Evolutionary conservation across 495 filamentous ascomycete genomes (phyloP).

Genomic region (Venustampulla echinocandica): DNA sequence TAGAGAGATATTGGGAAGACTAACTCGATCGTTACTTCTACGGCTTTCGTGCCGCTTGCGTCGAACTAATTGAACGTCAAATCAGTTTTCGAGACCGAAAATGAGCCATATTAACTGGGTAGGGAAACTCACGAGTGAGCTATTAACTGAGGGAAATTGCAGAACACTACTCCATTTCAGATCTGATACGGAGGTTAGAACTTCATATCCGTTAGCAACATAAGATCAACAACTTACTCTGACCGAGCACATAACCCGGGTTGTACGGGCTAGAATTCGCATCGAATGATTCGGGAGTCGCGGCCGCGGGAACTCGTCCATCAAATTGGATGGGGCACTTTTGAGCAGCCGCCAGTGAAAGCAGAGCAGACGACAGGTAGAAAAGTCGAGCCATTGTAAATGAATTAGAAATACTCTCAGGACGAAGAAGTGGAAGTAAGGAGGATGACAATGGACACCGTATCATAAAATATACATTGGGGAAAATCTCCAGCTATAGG

Average conservation of each 20-base stretch:
- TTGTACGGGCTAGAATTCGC: constrained; percentile 25
- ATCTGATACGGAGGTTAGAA: constrained; percentile 7
- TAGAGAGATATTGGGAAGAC: constrained; percentile 4
- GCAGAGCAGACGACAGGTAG: background rate
- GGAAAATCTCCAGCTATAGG: too few species aligned
- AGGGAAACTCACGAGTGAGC: constrained; percentile 21
- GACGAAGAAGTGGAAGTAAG: too few species aligned
- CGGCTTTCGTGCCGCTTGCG: constrained; percentile 12
- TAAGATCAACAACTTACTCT: background rate
- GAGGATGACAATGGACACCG: too few species aligned
- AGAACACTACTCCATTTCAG: constrained; percentile 23
- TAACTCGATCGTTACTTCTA: constrained; percentile 26
- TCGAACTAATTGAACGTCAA: constrained; percentile 21
- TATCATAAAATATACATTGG: too few species aligned
- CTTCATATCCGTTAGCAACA: background rate
- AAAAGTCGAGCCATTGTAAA: too few species aligned
- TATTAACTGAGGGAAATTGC: constrained; percentile 13
- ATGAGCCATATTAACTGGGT: too few species aligned
- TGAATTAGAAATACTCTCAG: too few species aligned
- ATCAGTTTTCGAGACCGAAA: background rate
- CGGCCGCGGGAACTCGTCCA: constrained; percentile 22
- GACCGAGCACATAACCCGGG: constrained; percentile 25
- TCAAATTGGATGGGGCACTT: constrained; percentile 29
- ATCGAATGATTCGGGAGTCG: constrained; percentile 23
- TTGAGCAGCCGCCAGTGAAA: background rate